Percentiles rank a stretch among this genome's conserved stretches.
phyloP scores from a whole-genome alignment of 2,329 filamentous ascomycete genomes.

The Talaromyces sp. region DNA sequence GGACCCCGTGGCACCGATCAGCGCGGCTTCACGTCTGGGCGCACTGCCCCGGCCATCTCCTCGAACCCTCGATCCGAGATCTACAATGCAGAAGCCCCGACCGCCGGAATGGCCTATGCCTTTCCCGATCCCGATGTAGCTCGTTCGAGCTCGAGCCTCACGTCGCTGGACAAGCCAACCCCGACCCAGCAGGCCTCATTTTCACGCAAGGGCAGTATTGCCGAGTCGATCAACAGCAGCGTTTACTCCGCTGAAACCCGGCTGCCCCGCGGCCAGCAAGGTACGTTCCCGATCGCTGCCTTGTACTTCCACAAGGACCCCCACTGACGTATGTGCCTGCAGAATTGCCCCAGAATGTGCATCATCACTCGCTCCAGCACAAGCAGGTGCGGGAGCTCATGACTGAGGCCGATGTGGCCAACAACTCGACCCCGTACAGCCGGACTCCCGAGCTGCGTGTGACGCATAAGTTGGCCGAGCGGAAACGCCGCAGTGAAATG shows the following conservation, averaged over 20 bases:
- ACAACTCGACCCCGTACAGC: constrained; percentile 43
- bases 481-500: constrained; percentile 49
- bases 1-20: constrained; percentile 35
- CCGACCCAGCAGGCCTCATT: constrained; percentile 26
- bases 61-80: constrained; percentile 46
- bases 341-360: constrained; percentile 44
- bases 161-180: constrained; percentile 26
- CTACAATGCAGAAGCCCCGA: constrained; percentile 46
- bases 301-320: not conserved
- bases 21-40: constrained; percentile 39
- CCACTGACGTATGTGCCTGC: constrained; percentile 3
- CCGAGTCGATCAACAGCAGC: constrained; percentile 44
- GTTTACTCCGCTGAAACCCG: constrained; percentile 45
- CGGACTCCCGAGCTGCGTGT: constrained; percentile 46
- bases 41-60: constrained; percentile 45
- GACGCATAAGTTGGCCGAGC: constrained; percentile 47
- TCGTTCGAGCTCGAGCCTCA: constrained; percentile 32
- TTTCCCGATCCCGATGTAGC: constrained; percentile 46
- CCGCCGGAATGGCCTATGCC: constrained; percentile 46
- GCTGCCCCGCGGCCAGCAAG: constrained; percentile 44
- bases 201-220: constrained; percentile 42
- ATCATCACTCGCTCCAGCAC: constrained; percentile 45
- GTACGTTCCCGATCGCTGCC: constrained; percentile 22
- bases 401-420: constrained; percentile 38
- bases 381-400: constrained; percentile 45